These are phyloP conservation scores for Stemphylium lycopersici DNA, from an alignment of 2,329 filamentous ascomycete species.

Conservation along the genomic window DNA sequence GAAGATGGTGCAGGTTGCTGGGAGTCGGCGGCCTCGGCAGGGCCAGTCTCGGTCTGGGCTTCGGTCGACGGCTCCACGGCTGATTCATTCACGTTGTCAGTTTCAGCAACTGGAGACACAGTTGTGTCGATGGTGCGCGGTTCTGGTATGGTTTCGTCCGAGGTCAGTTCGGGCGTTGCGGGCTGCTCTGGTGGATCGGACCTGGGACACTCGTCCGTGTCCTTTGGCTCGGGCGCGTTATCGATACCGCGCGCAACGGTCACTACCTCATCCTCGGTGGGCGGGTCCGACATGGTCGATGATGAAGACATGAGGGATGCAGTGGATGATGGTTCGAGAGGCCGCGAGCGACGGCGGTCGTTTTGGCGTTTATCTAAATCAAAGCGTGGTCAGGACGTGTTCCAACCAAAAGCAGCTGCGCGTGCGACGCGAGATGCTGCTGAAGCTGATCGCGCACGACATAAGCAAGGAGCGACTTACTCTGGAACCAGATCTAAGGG, in stretches of 20 bases:
- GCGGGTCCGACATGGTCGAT: slow-evolving; percentile 45
- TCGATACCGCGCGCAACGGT: slow-evolving; percentile 27
- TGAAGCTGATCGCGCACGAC: background rate
- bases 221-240: slow-evolving; percentile 22
- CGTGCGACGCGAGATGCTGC: background rate
- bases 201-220: slow-evolving; percentile 23
- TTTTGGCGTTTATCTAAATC: slow-evolving; percentile 73
- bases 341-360: slow-evolving; percentile 85
- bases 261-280: slow-evolving; percentile 37
- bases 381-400: slow-evolving; percentile 14
- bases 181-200: slow-evolving; percentile 27
- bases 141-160: slow-evolving; percentile 26
- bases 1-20: slow-evolving; percentile 42
- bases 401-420: background rate
- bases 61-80: slow-evolving; percentile 31
- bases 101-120: slow-evolving; percentile 18
- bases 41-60: slow-evolving; percentile 28
- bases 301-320: slow-evolving; percentile 46
- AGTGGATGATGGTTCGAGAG: slow-evolving; percentile 58
- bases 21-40: slow-evolving; percentile 37
- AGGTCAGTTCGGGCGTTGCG: slow-evolving; percentile 28
- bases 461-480: slow-evolving; percentile 10
- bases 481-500: slow-evolving; percentile 90
- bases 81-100: slow-evolving; percentile 26
- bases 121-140: slow-evolving; percentile 17